Percentiles rank a stretch among this genome's conserved stretches.
phyloP scores from a whole-genome alignment of 352 stramenopile species.

The Phytophthora litchii region DNA sequence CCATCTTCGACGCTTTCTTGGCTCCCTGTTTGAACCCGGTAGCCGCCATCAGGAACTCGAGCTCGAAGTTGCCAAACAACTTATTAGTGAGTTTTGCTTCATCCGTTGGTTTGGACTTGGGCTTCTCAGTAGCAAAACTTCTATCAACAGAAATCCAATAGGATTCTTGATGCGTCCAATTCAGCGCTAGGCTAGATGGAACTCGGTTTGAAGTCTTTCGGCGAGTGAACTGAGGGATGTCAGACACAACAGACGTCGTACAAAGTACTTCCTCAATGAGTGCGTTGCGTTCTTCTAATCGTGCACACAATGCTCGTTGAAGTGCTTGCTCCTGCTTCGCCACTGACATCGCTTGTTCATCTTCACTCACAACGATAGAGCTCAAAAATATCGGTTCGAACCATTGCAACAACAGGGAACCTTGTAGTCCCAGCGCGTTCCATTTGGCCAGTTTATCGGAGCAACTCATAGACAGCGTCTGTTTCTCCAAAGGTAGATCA shows the following conservation, averaged over 20 bases:
- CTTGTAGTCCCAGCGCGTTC: constrained; percentile 84
- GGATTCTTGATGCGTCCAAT: constrained; percentile 55
- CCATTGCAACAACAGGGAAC: constrained; percentile 67
- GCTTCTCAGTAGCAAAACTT: neutral
- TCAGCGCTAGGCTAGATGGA: constrained; percentile 58
- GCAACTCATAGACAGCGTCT: constrained; percentile 93
- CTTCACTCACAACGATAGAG: constrained; percentile 57
- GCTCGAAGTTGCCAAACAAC: constrained; percentile 50
- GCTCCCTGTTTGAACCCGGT: constrained; percentile 75
- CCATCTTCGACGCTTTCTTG: constrained; percentile 69
- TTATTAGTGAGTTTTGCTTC: constrained; percentile 14
- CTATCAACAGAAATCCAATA: constrained; percentile 35
- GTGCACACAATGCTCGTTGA: constrained; percentile 47
- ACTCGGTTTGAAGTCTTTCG: constrained; percentile 12
- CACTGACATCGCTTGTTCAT: constrained; percentile 41
- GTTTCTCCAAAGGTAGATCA: constrained; percentile 85
- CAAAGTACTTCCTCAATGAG: constrained; percentile 14
- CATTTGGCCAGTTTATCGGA: constrained; percentile 94
- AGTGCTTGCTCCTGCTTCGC: constrained; percentile 51
- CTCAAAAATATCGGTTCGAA: constrained; percentile 60
- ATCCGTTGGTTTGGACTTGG: constrained; percentile 1
- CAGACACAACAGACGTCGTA: constrained; percentile 27
- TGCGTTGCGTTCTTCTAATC: constrained; percentile 31
- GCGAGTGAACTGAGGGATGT: constrained; percentile 25
- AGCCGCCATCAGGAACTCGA: constrained; percentile 64